Evolutionary conservation across 2,329 filamentous ascomycete genomes (phyloP).

Genomic region (Talaromyces verruculosus): DNA sequence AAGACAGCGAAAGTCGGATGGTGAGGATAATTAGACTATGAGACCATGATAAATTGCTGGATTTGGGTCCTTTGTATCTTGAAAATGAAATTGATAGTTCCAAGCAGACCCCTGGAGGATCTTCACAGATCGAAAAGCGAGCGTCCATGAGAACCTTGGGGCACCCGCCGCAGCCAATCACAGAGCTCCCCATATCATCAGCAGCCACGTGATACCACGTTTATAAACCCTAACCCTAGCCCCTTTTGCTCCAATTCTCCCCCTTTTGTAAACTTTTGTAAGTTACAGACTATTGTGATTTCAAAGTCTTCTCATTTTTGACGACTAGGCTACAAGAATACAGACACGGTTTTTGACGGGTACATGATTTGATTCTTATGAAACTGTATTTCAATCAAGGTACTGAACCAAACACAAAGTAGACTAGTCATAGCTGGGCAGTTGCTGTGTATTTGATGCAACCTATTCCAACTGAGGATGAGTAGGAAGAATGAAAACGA

Average conservation of each 20-base stretch:
- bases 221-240: not conserved
- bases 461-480: too few species aligned
- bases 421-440: too few species aligned
- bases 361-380: not conserved
- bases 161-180: conserved; percentile 2
- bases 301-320: not conserved
- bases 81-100: not conserved
- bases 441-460: too few species aligned
- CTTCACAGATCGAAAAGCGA: conserved; percentile 1
- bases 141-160: not conserved
- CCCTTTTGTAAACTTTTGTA: too few species aligned
- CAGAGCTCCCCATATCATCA: not conserved
- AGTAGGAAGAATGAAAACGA: too few species aligned
- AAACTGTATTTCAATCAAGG: too few species aligned
- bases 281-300: too few species aligned
- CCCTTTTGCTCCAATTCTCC: not conserved
- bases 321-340: not conserved
- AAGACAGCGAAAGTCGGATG: not conserved
- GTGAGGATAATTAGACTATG: not conserved
- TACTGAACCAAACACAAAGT: too few species aligned
- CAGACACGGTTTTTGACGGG: not conserved
- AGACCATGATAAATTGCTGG: not conserved
- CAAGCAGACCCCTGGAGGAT: not conserved
- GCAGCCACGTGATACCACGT: not conserved
- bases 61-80: not conserved